Conservation (phyloP, 2,329 filamentous ascomycete species). For the Volutella citrinella region DNA sequence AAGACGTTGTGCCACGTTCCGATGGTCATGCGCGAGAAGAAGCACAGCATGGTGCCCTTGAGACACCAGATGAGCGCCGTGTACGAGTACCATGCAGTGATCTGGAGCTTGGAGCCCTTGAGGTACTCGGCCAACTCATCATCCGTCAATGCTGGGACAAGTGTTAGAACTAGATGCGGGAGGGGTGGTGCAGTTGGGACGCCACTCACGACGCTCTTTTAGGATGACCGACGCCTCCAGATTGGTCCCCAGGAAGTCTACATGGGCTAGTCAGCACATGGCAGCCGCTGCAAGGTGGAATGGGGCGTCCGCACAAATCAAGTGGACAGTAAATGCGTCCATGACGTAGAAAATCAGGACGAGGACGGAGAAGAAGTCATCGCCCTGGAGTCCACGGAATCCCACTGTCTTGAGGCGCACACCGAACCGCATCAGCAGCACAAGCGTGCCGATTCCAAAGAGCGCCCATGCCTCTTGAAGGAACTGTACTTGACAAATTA, state of each 20-base stretch:
- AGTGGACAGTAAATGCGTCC: conserved; percentile 33
- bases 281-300: rapidly evolving
- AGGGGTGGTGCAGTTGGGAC: rapidly evolving
- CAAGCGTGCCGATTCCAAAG: conserved; percentile 28
- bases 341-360: conserved; percentile 32
- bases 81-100: conserved; percentile 39
- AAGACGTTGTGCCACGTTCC: conserved; percentile 23
- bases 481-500: no score
- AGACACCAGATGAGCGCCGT: conserved; percentile 34
- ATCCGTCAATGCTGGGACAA: conserved; percentile 16
- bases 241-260: conserved; percentile 20
- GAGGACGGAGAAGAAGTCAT: conserved; percentile 35
- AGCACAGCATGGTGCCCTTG: conserved; percentile 28
- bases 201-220: conserved; percentile 4
- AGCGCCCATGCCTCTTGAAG: conserved; percentile 29
- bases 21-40: conserved; percentile 27
- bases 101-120: conserved; percentile 34
- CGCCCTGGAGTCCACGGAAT: conserved; percentile 33
- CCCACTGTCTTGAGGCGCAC: conserved; percentile 37
- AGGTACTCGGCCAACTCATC: conserved; percentile 26
- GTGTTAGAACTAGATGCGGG: background rate
- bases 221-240: conserved; percentile 14
- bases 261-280: background rate
- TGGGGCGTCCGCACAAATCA: conserved; percentile 32
- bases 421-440: conserved; percentile 31